Evolutionary conservation across 2,329 filamentous ascomycete species (phyloP).

Genomic region (Fulvia fulva): DNA sequence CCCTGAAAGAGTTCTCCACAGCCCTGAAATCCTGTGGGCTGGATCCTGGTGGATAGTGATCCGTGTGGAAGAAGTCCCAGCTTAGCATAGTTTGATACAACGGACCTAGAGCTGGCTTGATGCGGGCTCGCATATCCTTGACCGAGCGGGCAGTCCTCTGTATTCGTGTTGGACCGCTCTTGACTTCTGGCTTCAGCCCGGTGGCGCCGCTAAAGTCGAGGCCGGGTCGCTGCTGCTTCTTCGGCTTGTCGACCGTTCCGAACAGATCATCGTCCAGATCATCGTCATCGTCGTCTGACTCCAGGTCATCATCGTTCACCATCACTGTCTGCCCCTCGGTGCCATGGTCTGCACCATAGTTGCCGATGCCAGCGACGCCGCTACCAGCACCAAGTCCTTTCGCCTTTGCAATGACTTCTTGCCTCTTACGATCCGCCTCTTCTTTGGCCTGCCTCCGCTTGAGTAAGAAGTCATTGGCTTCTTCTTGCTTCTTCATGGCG

Average conservation of each 20-base stretch:
- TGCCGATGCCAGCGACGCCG: conserved; percentile 66
- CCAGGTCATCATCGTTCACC: conserved; percentile 69
- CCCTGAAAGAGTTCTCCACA: conserved; percentile 73
- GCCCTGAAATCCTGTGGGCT: conserved; percentile 67
- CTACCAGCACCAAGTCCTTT: conserved; percentile 67
- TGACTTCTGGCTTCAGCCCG: conserved; percentile 43
- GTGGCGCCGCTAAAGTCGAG: conserved; percentile 30
- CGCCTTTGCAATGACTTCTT: conserved; percentile 24
- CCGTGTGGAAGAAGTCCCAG: conserved; percentile 92
- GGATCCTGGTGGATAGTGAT: conserved; percentile 74
- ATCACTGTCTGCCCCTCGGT: conserved; percentile 79
- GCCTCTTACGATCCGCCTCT: conserved; percentile 66
- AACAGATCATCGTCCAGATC: conserved; percentile 65
- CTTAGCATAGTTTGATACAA: conserved; percentile 82
- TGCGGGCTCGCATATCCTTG: conserved; percentile 89
- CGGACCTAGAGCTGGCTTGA: conserved; percentile 81
- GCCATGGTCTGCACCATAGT: conserved; percentile 74
- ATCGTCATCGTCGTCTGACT: conserved; percentile 38
- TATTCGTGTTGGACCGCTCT: conserved; percentile 76
- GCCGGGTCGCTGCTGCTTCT: conserved; percentile 36
- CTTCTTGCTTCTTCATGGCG: conserved; percentile 37
- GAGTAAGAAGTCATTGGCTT: conserved; percentile 61
- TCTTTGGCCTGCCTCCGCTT: conserved; percentile 71
- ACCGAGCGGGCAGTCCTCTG: conserved; percentile 72
- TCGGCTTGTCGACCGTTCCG: conserved; percentile 44